These are phyloP conservation scores for Fusarium sp. DNA, from an alignment of 2,329 filamentous ascomycete species.

Conservation along the genomic window DNA sequence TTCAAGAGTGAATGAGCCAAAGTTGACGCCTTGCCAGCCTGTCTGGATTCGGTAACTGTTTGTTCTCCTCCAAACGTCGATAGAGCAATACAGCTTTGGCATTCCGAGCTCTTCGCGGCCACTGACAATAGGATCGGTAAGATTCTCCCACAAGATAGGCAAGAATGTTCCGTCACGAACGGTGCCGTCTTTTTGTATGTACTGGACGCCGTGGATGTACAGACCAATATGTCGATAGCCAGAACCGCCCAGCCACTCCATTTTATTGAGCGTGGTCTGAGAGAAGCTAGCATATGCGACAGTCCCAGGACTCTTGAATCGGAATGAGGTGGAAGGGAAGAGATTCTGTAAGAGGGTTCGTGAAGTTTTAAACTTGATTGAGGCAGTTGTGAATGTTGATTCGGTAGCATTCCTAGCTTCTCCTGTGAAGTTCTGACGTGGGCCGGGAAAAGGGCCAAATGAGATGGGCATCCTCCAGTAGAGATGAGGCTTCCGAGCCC, in stretches of 20 bases:
- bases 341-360: constrained; percentile 54
- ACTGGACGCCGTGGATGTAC: constrained; percentile 71
- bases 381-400: constrained; percentile 54
- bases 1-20: not conserved
- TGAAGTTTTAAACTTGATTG: constrained; percentile 61
- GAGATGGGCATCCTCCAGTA: constrained; percentile 40
- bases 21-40: not conserved
- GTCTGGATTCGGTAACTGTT: not conserved
- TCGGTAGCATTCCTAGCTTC: not conserved
- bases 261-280: constrained; percentile 57
- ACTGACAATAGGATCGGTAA: constrained; percentile 68
- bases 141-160: constrained; percentile 13
- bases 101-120: constrained; percentile 67
- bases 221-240: constrained; percentile 69
- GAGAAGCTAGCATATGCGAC: constrained; percentile 57
- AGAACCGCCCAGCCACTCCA: constrained; percentile 69
- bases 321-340: constrained; percentile 58
- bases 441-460: constrained; percentile 36
- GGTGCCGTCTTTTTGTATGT: constrained; percentile 59
- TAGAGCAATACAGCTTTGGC: constrained; percentile 3
- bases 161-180: constrained; percentile 42
- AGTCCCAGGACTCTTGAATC: constrained; percentile 60
- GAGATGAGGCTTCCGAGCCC: constrained; percentile 16
- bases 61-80: not conserved
- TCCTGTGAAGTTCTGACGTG: constrained; percentile 37